Evolutionary conservation across 2,329 filamentous ascomycete genomes (phyloP), one percentile per base, ranked within the genome.

Genomic region (Shiraia bambusicola): DNA sequence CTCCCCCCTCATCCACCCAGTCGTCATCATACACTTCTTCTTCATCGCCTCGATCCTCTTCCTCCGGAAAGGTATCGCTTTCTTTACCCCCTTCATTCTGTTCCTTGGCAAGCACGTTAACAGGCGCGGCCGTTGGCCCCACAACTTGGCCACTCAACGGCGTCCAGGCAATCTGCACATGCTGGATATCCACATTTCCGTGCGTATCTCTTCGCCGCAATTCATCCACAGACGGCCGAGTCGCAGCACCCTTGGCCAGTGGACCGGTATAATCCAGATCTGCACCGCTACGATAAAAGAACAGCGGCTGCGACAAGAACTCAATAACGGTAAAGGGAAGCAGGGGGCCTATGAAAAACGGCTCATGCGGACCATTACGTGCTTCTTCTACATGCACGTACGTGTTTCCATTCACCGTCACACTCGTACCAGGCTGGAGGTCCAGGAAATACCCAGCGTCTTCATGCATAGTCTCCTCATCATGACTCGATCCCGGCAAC

Each of bases 311-410:
- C 10, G 48, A 50, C 12, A 53, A 35, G 10, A 58, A 27, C 33
- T 61, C 56, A 14, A 63, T 52, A 30, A 56, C 42, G 1, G 46
- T 47, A 24, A 52, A 63, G 5, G 27, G 17, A n/a, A 39, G 26
- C 10, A 61, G 37, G 2, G 59, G 54, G 11, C 57, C 52, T 29
- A 58, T 53, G 10, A 44, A 38, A 9, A 49, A 40, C 2, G 43
- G 32, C n/a, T 30, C 9, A 19, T 16, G 10, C 7, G 32, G 2
- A n/a, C 3, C 19, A 22, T 6, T 10, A 13, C 17, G 30, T 14
- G 12, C 11, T 12, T 24, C 30, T 16, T n/a, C 26, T 17, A 16
- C 17, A 28, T 56, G 54, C 12, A 19, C 30, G 24, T 50, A 53
- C 2, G 48, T 49, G n/a, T 33, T 22, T 2, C 45, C 49, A 17